Evolutionary conservation across 2,329 filamentous ascomycete genomes (phyloP).

Genomic region (Colletotrichum brevisporum): DNA sequence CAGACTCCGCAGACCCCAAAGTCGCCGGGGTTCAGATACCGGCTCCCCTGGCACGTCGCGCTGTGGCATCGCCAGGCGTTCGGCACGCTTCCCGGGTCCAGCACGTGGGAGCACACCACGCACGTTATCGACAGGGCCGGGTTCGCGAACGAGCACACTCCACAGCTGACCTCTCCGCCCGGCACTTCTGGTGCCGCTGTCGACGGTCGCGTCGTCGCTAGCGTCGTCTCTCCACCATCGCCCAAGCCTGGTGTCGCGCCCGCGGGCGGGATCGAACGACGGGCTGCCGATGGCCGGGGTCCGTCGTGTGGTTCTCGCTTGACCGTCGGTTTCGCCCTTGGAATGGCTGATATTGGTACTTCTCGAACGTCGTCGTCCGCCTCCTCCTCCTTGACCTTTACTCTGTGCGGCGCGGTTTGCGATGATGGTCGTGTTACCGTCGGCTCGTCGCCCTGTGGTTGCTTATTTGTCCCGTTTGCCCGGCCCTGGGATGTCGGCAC

Average conservation of each 20-base stretch:
- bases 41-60: constrained; percentile 65
- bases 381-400: constrained; percentile 30
- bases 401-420: not conserved
- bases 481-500: not conserved
- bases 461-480: constrained; percentile 9
- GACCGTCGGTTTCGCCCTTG: constrained; percentile 13
- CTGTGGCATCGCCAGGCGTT: constrained; percentile 76
- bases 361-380: not conserved
- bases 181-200: constrained; percentile 9
- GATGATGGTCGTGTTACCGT: not conserved
- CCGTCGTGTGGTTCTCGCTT: constrained; percentile 19
- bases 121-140: constrained; percentile 70
- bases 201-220: constrained; percentile 23
- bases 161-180: constrained; percentile 55
- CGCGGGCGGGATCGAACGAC: constrained; percentile 1
- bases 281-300: not conserved
- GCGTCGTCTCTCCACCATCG: constrained; percentile 4
- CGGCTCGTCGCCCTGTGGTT: not conserved
- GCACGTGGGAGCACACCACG: constrained; percentile 77
- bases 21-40: constrained; percentile 79
- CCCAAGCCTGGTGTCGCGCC: not conserved
- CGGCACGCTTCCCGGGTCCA: constrained; percentile 67
- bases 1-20: constrained; percentile 80
- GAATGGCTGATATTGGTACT: constrained; percentile 1
- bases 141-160: constrained; percentile 79